Evolutionary conservation across 2,329 filamentous ascomycete genomes (phyloP).

Genomic region (Thelonectria discophora): DNA sequence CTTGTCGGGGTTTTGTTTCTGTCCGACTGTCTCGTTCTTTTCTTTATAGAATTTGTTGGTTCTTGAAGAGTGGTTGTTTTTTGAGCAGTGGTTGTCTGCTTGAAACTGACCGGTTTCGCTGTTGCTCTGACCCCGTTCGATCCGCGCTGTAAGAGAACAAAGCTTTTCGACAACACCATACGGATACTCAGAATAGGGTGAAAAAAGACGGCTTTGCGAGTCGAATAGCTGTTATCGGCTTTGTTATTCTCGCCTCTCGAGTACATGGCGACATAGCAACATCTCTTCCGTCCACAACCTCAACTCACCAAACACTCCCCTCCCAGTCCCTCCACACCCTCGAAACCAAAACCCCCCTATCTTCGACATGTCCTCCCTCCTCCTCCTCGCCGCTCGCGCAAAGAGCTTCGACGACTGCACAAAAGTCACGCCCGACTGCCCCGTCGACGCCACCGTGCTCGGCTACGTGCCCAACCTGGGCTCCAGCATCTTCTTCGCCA

Average conservation of each 20-base stretch:
- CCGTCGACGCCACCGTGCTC: constrained; percentile 61
- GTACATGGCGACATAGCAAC: neutral
- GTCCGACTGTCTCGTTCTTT: neutral
- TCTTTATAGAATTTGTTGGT: neutral
- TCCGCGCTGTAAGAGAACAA: neutral
- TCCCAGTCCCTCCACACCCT: no score
- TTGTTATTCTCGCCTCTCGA: neutral
- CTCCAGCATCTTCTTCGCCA: constrained; percentile 63
- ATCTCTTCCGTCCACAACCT: neutral
- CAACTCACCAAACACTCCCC: neutral
- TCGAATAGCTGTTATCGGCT: neutral
- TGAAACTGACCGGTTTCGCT: neutral
- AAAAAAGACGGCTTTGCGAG: neutral
- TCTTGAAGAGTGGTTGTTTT: no score
- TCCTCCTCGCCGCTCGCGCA: constrained; percentile 29
- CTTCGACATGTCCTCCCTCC: neutral
- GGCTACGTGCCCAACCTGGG: constrained; percentile 66
- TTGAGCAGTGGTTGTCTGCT: no score
- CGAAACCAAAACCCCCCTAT: neutral
- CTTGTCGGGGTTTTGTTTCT: neutral
- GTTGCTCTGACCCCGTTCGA: neutral
- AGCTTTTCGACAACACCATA: neutral
- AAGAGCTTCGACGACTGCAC: constrained; percentile 42
- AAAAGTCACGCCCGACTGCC: constrained; percentile 54
- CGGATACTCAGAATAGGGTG: neutral